Evolutionary conservation across 768 basidiomycete genomes (phyloP).

Genomic region (Podaxis sp.): DNA sequence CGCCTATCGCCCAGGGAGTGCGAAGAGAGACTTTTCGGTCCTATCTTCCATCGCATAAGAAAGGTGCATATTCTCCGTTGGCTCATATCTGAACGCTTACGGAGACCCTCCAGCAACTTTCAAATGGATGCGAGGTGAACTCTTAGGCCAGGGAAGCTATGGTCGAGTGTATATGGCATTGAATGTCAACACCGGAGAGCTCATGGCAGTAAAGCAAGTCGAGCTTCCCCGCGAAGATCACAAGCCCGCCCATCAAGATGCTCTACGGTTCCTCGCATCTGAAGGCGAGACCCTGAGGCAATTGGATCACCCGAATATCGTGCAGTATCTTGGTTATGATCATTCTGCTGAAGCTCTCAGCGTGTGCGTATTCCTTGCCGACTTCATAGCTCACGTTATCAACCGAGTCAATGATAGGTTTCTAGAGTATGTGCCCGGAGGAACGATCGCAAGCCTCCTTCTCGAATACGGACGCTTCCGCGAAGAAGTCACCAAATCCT

Average conservation of each 20-base stretch:
- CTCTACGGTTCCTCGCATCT: slow-evolving; percentile 79
- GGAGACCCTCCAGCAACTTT: slow-evolving; percentile 52
- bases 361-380: slow-evolving; percentile 54
- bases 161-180: slow-evolving; percentile 90
- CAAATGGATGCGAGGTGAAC: slow-evolving; percentile 90
- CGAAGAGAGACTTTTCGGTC: not conserved
- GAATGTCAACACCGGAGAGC: slow-evolving; percentile 87
- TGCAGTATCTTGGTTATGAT: slow-evolving; percentile 89
- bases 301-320: slow-evolving; percentile 88
- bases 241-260: slow-evolving; percentile 60
- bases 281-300: slow-evolving; percentile 87
- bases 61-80: not conserved
- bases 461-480: slow-evolving; percentile 80
- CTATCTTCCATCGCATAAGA: slow-evolving; percentile 4
- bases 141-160: slow-evolving; percentile 93
- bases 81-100: not conserved
- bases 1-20: not conserved
- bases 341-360: slow-evolving; percentile 71
- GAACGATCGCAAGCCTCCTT: slow-evolving; percentile 81
- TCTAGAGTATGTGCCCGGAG: slow-evolving; percentile 93
- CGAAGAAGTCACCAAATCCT: slow-evolving; percentile 82
- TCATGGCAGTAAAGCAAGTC: slow-evolving; percentile 97
- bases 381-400: slow-evolving; percentile 1
- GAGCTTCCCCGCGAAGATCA: slow-evolving; percentile 78
- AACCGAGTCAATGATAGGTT: slow-evolving; percentile 52